A percentile compares a stretch with the other conserved stretches of the same genome.
Conservation (phyloP, 495 filamentous ascomycete genomes). For the Penicillium goetzii region DNA sequence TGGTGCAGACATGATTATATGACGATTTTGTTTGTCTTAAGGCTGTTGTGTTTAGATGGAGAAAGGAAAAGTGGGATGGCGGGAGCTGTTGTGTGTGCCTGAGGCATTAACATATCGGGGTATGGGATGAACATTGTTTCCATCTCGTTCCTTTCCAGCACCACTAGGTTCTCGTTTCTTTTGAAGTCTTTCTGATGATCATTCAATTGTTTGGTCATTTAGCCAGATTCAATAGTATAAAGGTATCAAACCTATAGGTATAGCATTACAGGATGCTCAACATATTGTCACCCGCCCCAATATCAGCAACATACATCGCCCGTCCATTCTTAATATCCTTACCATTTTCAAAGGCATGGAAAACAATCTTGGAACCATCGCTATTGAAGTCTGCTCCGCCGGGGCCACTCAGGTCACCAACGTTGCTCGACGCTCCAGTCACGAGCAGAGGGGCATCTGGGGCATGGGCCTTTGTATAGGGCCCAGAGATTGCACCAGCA, state of each 20-base stretch:
- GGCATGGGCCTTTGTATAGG: constrained; percentile 42
- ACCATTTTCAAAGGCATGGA: constrained; percentile 43
- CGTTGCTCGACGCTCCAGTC: constrained; percentile 41
- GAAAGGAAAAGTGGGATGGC: constrained; percentile 1
- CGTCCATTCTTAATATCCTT: constrained; percentile 23
- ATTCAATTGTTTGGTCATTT: too few species aligned
- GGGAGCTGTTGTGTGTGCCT: constrained; percentile 7
- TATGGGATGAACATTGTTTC: neutral
- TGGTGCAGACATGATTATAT: constrained; percentile 10
- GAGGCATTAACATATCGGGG: constrained; percentile 10
- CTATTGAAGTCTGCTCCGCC: constrained; percentile 50
- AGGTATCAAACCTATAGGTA: too few species aligned
- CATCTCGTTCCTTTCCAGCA: too few species aligned
- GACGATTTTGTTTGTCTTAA: neutral
- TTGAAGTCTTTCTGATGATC: too few species aligned
- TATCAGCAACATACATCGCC: constrained; percentile 27
- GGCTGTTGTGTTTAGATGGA: constrained; percentile 5
- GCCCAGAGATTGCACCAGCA: constrained; percentile 44
- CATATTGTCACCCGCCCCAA: constrained; percentile 14
- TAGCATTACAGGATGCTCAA: constrained; percentile 15
- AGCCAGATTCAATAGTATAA: too few species aligned
- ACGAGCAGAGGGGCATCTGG: constrained; percentile 41
- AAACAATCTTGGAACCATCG: constrained; percentile 47
- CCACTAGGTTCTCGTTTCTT: too few species aligned
- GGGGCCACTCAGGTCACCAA: constrained; percentile 46